Base-by-base conservation (phyloP, 805 yeast species). In the Yarrowia deformans region DNA sequence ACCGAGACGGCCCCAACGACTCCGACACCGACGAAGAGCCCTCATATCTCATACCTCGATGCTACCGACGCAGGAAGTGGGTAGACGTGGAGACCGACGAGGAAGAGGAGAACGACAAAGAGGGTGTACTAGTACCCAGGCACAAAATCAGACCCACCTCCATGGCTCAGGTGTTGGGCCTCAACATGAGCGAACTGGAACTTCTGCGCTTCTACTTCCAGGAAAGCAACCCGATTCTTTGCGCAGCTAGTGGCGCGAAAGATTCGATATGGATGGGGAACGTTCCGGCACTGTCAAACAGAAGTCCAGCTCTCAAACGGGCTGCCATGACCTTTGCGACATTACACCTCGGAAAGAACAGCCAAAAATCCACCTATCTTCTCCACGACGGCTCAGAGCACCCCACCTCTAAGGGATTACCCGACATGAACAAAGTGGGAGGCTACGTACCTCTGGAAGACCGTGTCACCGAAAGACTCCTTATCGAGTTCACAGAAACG, bases 381-480 rank as follows among this genome's bases (percentile, higher is more conserved):
- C 54, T 60, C 4, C 7, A 34, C 10, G 67, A 60, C 16, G 67
- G 67, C 5, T 19, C 43, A 1, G 18, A 14, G 8, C 52, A 43
- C 8, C 52, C 40, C 10, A 16, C 19, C 4, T 7, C 19, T 1
- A 8, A 13, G 3, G 52, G 34, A 2, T 43, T 16, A 1, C 54
- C 67, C 4, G 67, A 60, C 19, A 60, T 60, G 67, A 34, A 40
- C 12, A 10, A 12, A 7, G 67, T 60, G 19, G 43, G 19, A 0
- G 67, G 67, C 14, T 60, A 60, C 34, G 67, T 45, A 8, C 67
- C 67, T 7, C 67, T 60, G 19, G 16, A 60, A 18, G 67, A 60
- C 13, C n/a, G 19, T 1, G 9, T 60, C 16, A 18, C 35, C 16
- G 67, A 60, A 23, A 16, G 19, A 19, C 19, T 60, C 12, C 42